These are phyloP conservation scores for Lentinula sp. DNA, from an alignment of 768 basidiomycete genomes.

Conservation along the genomic window DNA sequence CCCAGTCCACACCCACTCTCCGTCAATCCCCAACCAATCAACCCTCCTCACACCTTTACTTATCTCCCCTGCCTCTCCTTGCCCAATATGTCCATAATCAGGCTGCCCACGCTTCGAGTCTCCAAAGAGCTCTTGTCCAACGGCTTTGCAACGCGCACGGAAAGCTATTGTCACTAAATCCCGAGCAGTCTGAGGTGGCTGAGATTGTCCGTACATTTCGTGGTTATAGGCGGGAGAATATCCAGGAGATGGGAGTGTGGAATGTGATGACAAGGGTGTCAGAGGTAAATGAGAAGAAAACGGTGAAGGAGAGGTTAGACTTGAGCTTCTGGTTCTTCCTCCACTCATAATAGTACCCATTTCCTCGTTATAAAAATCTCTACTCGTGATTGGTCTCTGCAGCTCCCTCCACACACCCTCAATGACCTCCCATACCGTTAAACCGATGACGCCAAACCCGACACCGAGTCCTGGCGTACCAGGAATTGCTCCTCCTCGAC, in stretches of 20 bases:
- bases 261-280: not conserved
- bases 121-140: not conserved
- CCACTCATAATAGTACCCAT: not conserved
- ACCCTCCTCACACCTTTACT: slow-evolving; percentile 47
- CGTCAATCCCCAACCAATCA: slow-evolving; percentile 49
- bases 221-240: not conserved
- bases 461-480: not conserved
- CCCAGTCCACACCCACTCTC: slow-evolving; percentile 44
- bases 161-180: slow-evolving; percentile 38
- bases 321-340: not conserved
- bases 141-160: slow-evolving; percentile 28
- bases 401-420: slow-evolving; percentile 37
- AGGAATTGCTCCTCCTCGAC: slow-evolving; percentile 26
- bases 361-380: slow-evolving; percentile 59
- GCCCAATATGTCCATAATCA: not conserved
- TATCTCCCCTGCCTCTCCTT: slow-evolving; percentile 14
- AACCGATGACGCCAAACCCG: not conserved
- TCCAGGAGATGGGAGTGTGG: not conserved
- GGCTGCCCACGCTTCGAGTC: not conserved
- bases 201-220: not conserved
- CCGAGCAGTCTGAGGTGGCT: slow-evolving; percentile 25
- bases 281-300: not conserved
- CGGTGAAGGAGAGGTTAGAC: not conserved
- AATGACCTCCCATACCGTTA: slow-evolving; percentile 54
- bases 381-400: slow-evolving; percentile 34